Evolutionary conservation across 352 stramenopile genomes (phyloP), one percentile per base, ranked within the genome.

Genomic region (Pythium biforme): DNA sequence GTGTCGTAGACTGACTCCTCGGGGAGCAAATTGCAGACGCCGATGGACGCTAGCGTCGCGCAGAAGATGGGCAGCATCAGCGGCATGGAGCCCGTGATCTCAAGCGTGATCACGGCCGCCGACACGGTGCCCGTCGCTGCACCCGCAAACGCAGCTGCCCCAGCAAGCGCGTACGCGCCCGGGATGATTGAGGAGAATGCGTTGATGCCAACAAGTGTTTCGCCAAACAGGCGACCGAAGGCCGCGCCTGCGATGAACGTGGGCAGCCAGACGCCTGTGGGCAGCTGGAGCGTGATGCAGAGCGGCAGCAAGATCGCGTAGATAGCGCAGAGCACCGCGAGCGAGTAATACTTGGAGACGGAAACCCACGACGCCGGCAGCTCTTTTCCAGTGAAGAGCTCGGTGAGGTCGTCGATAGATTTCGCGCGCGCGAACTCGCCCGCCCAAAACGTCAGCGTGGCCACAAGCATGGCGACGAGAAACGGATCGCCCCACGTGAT

Each of bases 1-100:
- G 83, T 94, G 66, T 94, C 87, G 59, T 96, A 96, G 2, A 96
- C 76, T 0, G 87, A 94, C 31, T 86, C 75, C 45, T 92, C 81
- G 33, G 77, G 76, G 54, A 80, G 88, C 39, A 90, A 45, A 50
- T 83, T 86, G 25, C 70, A 75, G 19, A 87, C 66, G 3, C 74
- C 87, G 57, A 93, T 90, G 12, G 87, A 79, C 22, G 79, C 55
- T 7, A 96, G 70, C 7, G 83, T 76, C 4, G 81, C 72, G 64
- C 82, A 87, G 57, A 96, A 94, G 56, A 94, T 76, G 3, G 87
- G 87, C 20, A 94, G 75, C 54, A 94, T 92, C 59, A 94, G 70
- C 7, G 76, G 74, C 74, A 96, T 93, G 31, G 84, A 76, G 14
- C 85, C 72, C 23, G 88, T 96, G 62, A 96, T 87, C 64, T 96